phyloP scores from a whole-genome alignment of 2,329 filamentous ascomycete genomes.

The Exophiala dermatitidis region DNA sequence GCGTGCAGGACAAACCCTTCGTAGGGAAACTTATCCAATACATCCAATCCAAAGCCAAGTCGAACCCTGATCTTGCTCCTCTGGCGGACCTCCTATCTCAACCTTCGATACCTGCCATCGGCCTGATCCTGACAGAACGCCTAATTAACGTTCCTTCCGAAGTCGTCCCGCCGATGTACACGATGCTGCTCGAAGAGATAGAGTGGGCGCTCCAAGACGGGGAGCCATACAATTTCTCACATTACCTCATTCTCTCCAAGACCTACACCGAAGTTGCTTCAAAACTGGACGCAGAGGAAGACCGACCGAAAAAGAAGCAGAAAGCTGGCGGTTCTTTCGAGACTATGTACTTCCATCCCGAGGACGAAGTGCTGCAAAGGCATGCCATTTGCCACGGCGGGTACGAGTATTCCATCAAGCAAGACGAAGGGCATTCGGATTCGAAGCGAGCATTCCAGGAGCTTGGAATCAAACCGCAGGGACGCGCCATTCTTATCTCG shows the following conservation, averaged over 20 bases:
- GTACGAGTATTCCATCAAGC: constrained; percentile 71
- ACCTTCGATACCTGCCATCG: constrained; percentile 56
- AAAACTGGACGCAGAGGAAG: constrained; percentile 61
- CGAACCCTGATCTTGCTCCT: constrained; percentile 50
- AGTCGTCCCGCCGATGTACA: constrained; percentile 87
- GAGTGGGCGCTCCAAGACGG: constrained; percentile 79
- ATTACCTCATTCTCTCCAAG: constrained; percentile 87
- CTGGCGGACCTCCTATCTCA: constrained; percentile 53
- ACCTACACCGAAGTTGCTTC: constrained; percentile 87
- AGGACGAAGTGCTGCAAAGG: constrained; percentile 81
- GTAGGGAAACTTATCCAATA: constrained; percentile 67
- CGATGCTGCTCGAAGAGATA: constrained; percentile 87
- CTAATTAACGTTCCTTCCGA: constrained; percentile 96
- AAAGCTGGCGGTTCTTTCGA: constrained; percentile 49
- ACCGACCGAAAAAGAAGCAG: constrained; percentile 60
- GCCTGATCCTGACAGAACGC: constrained; percentile 82
- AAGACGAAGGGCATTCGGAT: constrained; percentile 72
- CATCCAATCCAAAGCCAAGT: constrained; percentile 50
- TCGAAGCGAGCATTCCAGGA: constrained; percentile 94
- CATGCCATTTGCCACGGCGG: constrained; percentile 63
- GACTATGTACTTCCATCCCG: constrained; percentile 86
- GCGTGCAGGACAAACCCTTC: constrained; percentile 56
- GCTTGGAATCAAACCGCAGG: constrained; percentile 74
- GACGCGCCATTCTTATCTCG: constrained; percentile 81
- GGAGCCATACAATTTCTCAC: constrained; percentile 86